Evolutionary conservation across 495 filamentous ascomycete genomes (phyloP).

Genomic region (Clohesyomyces aquaticus): DNA sequence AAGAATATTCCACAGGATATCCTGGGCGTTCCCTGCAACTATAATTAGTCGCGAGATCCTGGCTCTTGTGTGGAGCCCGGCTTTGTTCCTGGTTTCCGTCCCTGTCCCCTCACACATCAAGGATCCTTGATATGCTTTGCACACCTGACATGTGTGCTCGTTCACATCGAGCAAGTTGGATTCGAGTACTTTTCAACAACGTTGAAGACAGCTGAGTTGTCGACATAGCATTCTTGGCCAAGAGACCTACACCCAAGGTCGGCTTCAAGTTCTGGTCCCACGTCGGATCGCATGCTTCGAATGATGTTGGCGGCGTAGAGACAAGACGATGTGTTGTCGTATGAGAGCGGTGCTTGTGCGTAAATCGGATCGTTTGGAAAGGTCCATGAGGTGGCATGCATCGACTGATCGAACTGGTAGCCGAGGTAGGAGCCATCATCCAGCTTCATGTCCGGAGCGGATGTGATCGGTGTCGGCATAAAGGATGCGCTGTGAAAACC

Average conservation of each 20-base stretch:
- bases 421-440: conserved; percentile 13
- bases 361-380: conserved; percentile 11
- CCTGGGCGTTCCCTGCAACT: conserved; percentile 3
- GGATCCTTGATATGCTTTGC: background rate
- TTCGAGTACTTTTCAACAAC: conserved; percentile 48
- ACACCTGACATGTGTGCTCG: background rate
- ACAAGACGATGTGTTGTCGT: conserved; percentile 43
- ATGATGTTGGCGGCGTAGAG: conserved; percentile 45
- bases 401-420: conserved; percentile 32
- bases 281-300: conserved; percentile 42
- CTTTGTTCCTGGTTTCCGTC: background rate
- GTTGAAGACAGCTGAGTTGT: conserved; percentile 51
- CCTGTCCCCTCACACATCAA: background rate
- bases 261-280: conserved; percentile 46
- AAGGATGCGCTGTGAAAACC: conserved; percentile 14
- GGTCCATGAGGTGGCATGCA: conserved; percentile 27
- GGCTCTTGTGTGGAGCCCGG: background rate
- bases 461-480: conserved; percentile 14
- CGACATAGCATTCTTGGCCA: conserved; percentile 48
- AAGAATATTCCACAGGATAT: too few relatives aligned
- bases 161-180: conserved; percentile 9
- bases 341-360: conserved; percentile 7
- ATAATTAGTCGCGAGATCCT: background rate
- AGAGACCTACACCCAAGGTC: conserved; percentile 51
- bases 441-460: conserved; percentile 13